Evolutionary conservation across 805 yeast species (phyloP), one percentile per base, ranked within the genome.

Genomic region (Sungouiella thailandica): DNA sequence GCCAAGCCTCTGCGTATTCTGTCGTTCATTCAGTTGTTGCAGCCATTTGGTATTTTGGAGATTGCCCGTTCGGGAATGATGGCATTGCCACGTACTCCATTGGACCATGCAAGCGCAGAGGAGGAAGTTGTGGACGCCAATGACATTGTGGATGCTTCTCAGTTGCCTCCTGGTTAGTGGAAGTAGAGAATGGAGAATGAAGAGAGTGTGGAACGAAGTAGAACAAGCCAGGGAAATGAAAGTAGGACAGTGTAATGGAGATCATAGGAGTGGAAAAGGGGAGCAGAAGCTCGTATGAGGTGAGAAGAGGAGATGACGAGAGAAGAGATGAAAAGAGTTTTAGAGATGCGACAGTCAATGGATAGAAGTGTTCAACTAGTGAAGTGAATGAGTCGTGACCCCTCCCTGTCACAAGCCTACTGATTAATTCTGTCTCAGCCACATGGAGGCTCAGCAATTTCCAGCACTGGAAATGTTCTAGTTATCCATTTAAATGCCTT

Each of bases 11-110:
- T 84, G 34, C 78, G 97, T 62, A 74, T 93, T 44, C 71, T 90
- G 28, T 79, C 94, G 25, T 89, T 89, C 60, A 76, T 93, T 56
- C 84, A 83, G 43, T 76, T 93, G 56, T 71, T 89, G 55, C 93
- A 87, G 59, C 98, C 98, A 28, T 93, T 93, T 56, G 98, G 98
- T 55, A 80, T 93, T 38, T 74, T 93, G 53, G 98, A 93, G 65
- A 83, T 90, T 51, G 96, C 97, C 28, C 78, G 98, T 67, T 83
- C 95, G 17, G 98, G 98, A 66, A 86, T 90, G 94, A 88, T 93
- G 90, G 98, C 97, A 7, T 74, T 93, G 52, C 94, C 97, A 55
- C 81, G 97, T 74, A 86, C 97, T 31, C 96, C 96, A 27, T 65
- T 88, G 48, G 85, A 80, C 44, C 65, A 64, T 15, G 58, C 54